phyloP scores from a whole-genome alignment of 2,329 filamentous ascomycete species.

The Cytospora paraplurivora region DNA sequence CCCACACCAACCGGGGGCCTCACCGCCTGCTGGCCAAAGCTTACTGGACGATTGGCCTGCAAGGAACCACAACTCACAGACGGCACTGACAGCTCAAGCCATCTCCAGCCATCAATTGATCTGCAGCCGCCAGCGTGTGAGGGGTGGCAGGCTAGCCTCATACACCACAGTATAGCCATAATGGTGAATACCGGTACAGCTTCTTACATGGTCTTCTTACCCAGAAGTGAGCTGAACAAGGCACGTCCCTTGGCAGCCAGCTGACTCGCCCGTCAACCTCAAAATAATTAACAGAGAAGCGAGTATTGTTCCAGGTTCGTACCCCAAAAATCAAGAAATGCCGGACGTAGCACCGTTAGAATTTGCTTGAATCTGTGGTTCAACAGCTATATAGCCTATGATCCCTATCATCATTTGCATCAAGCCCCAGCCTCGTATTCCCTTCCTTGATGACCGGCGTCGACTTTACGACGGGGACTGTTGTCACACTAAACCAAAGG shows the following conservation, averaged over 20 bases:
- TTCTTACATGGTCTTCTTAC: too few relatives aligned
- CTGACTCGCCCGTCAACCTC: neutral
- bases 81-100: neutral
- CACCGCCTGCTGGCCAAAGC: constrained; percentile 3
- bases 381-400: neutral
- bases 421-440: neutral
- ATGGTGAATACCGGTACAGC: too few relatives aligned
- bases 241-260: neutral
- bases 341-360: neutral
- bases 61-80: neutral
- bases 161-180: neutral
- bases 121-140: neutral
- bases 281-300: neutral
- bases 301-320: neutral
- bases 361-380: neutral
- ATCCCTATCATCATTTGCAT: neutral
- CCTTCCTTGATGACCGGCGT: neutral
- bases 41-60: neutral
- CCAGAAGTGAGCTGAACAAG: neutral
- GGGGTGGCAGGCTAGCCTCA: neutral
- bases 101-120: neutral
- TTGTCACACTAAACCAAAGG: neutral
- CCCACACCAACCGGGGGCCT: neutral
- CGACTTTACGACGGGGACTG: neutral
- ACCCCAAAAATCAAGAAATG: neutral